These are phyloP conservation scores for Fusarium sp. DNA, from an alignment of 2,329 filamentous ascomycete species.

Conservation along the genomic window DNA sequence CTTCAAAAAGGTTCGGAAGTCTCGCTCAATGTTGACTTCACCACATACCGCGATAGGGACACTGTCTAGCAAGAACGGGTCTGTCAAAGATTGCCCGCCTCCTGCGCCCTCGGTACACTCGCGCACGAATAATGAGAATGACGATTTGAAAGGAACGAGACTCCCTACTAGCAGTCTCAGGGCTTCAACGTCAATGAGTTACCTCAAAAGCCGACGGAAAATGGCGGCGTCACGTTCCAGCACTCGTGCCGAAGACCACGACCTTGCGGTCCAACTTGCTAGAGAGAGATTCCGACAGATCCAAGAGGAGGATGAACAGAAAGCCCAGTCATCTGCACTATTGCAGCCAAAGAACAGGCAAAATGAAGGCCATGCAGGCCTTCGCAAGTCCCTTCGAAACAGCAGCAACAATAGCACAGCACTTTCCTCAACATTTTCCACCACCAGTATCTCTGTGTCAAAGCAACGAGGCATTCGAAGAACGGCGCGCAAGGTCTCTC, in stretches of 20 bases:
- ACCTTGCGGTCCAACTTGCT: constrained; percentile 53
- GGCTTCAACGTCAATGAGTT: constrained; percentile 68
- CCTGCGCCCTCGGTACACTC: constrained; percentile 18
- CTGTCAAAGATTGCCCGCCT: constrained; percentile 21
- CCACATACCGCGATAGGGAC: constrained; percentile 37
- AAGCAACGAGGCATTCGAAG: constrained; percentile 57
- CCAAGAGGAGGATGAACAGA: constrained; percentile 53
- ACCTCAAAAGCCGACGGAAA: constrained; percentile 56
- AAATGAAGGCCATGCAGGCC: constrained; percentile 51
- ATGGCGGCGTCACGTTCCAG: constrained; percentile 33
- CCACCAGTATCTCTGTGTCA: constrained; percentile 36
- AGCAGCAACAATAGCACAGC: constrained; percentile 58
- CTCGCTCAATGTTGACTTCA: constrained; percentile 65
- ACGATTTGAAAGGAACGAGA: constrained; percentile 28
- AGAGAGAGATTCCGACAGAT: constrained; percentile 54
- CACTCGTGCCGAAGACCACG: constrained; percentile 46
- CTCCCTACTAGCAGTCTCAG: constrained; percentile 50
- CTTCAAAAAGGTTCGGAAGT: constrained; percentile 65
- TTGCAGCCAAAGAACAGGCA: constrained; percentile 56
- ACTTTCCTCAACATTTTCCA: constrained; percentile 50
- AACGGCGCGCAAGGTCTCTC: constrained; percentile 72
- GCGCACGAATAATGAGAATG: constrained; percentile 48
- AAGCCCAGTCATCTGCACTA: constrained; percentile 59
- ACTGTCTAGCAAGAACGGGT: constrained; percentile 22
- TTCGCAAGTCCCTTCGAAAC: constrained; percentile 64